Evolutionary conservation across 2,329 filamentous ascomycete species (phyloP), one percentile per base, ranked within the genome.

Genomic region (Tothia fuscella): DNA sequence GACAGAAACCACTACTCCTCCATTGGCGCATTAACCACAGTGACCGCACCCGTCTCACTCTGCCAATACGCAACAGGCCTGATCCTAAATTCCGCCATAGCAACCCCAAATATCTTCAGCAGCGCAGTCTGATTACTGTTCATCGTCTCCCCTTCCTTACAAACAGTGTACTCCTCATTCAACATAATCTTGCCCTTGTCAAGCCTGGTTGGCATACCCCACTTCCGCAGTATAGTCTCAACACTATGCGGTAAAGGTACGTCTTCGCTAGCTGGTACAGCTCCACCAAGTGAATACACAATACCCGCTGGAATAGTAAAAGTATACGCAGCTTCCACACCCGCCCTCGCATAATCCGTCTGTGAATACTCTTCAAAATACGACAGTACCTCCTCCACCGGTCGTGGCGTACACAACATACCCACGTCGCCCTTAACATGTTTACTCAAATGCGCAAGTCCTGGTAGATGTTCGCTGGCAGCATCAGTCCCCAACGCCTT

Each of bases 61-160:
- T 22, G 17, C 42, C 42, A 44, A 17, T 72, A 81, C 56, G 87
- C 88, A 60, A 82, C 66, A 50, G 93, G 66, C 54, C 78, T 72
- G 45, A 98, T 78, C 60, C 72, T 80, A 67, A 98, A 98, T 66
- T 96, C 87, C 45, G 86, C 84, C 64, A 91, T 76, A 48, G 83
- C 85, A 44, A 95, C 76, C 41, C 86, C 82, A 64, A 98, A 96
- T 54, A 94, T 71, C 75, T 96, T 96, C 62, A 98, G 63, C 56
- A 98, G 66, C 49, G 87, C 81, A 44, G 91, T 95, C 72, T 98
- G 91, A 53, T 89, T 75, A 51, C 83, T 88, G 63, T 95, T 88
- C 51, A 98, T 65, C 33, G 78, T 72, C 57, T 95, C 77, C 9
- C 89, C 91, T 61, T 87, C 80, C 55, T 78, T 78, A 66, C 89